Conservation (phyloP, 352 stramenopile genomes). For the Phytophthora nicotianae region DNA sequence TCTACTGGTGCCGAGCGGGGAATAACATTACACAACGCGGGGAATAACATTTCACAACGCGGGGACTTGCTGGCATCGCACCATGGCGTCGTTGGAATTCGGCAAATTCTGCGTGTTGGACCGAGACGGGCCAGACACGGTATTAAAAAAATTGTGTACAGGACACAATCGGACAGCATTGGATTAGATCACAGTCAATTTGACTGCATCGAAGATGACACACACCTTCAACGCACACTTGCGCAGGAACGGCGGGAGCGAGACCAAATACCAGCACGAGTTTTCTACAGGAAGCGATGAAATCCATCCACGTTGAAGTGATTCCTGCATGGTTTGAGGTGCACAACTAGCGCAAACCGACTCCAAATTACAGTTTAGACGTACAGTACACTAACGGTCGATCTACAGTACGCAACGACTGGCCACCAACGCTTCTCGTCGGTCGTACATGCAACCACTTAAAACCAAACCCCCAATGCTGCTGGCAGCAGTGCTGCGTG, state of each 20-base stretch:
- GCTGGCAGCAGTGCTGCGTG: background rate
- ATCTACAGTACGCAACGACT: slow-evolving; percentile 21
- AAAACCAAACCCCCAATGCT: background rate
- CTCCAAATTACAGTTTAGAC: background rate
- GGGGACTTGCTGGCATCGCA: too few relatives aligned
- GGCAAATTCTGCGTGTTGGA: background rate
- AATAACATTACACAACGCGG: too few relatives aligned
- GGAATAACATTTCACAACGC: too few relatives aligned
- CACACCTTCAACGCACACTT: background rate
- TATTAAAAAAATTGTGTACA: background rate
- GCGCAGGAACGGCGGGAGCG: background rate
- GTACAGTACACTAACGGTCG: background rate
- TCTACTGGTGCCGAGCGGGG: too few relatives aligned
- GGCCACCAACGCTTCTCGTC: slow-evolving; percentile 6
- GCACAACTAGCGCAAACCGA: slow-evolving; percentile 9
- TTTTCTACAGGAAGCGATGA: background rate
- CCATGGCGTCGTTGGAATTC: too few relatives aligned
- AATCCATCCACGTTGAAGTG: slow-evolving; percentile 9
- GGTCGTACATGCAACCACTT: slow-evolving; percentile 9
- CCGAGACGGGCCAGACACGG: background rate
- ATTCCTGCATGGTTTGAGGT: background rate
- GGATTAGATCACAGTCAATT: background rate
- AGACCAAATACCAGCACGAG: background rate
- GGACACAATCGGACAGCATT: background rate
- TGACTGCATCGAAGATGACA: background rate